Percentiles rank a stretch among this genome's conserved stretches.
Evolutionary conservation across 73 alveolate species (phyloP).

Genomic region (Breviolum minutum): DNA sequence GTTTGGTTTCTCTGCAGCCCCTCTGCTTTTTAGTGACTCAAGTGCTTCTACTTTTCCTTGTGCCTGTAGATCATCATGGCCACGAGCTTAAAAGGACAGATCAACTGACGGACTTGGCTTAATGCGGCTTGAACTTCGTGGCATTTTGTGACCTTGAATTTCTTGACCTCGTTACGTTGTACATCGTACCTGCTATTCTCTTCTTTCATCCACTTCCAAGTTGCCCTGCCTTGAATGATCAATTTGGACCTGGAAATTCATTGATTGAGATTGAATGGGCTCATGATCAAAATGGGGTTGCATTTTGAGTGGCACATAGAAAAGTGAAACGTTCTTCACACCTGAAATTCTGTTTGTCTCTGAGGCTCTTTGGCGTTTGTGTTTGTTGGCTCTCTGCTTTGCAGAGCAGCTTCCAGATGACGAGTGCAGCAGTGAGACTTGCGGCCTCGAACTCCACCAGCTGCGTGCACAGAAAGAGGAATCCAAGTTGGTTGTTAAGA

Average conservation of each 20-base stretch:
- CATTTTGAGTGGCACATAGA: too few species aligned
- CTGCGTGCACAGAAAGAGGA: constrained; percentile 76
- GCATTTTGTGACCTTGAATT: too few species aligned
- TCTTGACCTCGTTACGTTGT: too few species aligned
- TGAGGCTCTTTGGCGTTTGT: constrained; percentile 55
- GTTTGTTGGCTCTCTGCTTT: constrained; percentile 1
- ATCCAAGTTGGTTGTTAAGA: not conserved
- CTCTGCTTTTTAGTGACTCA: constrained; percentile 23
- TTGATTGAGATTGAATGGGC: too few species aligned
- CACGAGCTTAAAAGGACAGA: not conserved
- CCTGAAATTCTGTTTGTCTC: not conserved
- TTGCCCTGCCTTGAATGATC: too few species aligned
- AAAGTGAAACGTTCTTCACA: too few species aligned
- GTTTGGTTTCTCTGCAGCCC: not conserved
- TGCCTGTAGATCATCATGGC: constrained; percentile 3
- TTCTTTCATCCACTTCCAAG: not conserved
- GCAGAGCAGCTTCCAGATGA: constrained; percentile 62
- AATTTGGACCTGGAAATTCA: too few species aligned
- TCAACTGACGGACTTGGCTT: too few species aligned
- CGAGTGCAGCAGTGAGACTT: constrained; percentile 58
- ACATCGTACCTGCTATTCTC: not conserved
- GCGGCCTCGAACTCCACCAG: constrained; percentile 83
- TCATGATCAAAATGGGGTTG: too few species aligned
- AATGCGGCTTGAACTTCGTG: too few species aligned
- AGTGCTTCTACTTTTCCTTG: not conserved